Percentiles rank a stretch among this genome's conserved stretches.
Evolutionary conservation across 441 rosid genomes (phyloP).

Genomic region (Lepidium campestre): DNA sequence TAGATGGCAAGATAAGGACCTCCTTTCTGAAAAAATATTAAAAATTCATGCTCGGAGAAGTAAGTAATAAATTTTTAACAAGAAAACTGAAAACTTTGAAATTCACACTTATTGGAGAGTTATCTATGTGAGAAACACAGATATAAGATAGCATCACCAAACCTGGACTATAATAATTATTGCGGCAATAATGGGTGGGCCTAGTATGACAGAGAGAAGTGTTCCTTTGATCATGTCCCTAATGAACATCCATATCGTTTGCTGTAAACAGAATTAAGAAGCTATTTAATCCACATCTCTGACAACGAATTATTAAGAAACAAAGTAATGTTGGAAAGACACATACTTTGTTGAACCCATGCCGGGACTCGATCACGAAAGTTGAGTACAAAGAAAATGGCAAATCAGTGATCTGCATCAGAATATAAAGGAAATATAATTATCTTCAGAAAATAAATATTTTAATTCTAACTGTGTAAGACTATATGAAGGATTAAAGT

Average conservation of each 20-base stretch:
- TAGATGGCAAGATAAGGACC: conserved; percentile 98
- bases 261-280: conserved; percentile 44
- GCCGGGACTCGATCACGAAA: conserved; percentile 89
- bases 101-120: neutral
- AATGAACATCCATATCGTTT: conserved; percentile 90
- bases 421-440: conserved; percentile 17
- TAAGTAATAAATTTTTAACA: neutral
- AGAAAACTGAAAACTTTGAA: neutral
- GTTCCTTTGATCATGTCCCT: conserved; percentile 86
- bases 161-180: conserved; percentile 87
- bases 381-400: conserved; percentile 96
- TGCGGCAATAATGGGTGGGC: conserved; percentile 85
- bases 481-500: conserved; percentile 3
- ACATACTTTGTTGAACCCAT: conserved; percentile 91
- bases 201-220: conserved; percentile 63
- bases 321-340: conserved; percentile 6
- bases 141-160: conserved; percentile 5
- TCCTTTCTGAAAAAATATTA: conserved; percentile 71
- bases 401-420: conserved; percentile 85
- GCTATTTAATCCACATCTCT: neutral
- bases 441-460: neutral
- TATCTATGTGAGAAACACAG: neutral
- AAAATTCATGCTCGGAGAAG: neutral
- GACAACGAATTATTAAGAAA: neutral
- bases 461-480: neutral